phyloP scores from a whole-genome alignment of 2,329 filamentous ascomycete genomes.

The Coniochaeta ligniaria region DNA sequence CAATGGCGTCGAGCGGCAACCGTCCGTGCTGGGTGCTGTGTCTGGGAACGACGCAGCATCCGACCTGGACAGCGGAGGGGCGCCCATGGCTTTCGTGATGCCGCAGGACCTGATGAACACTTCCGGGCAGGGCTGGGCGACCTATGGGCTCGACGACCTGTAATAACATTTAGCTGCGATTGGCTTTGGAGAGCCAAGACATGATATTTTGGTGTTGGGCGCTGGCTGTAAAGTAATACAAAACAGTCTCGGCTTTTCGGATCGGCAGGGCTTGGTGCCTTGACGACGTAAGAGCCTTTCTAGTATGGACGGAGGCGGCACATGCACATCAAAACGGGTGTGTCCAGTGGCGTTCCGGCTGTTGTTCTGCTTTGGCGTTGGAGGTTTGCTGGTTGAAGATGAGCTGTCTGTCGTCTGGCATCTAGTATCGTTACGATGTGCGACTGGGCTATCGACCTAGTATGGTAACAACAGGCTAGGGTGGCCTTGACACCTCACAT shows the following conservation, averaged over 20 bases:
- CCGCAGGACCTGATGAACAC: neutral
- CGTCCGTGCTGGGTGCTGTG: neutral
- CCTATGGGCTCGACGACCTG: slow-evolving; percentile 19
- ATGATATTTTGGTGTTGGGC: slow-evolving; percentile 13
- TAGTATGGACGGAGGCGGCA: slow-evolving; percentile 13
- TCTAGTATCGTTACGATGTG: neutral
- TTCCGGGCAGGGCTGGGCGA: neutral
- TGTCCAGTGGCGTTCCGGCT: slow-evolving; percentile 19
- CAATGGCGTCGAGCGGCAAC: neutral
- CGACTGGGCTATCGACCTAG: neutral
- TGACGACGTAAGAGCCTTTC: neutral
- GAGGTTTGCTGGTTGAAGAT: neutral
- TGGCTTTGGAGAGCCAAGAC: slow-evolving; percentile 8
- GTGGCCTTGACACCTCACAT: neutral
- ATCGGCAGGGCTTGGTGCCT: neutral
- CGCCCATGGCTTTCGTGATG: neutral
- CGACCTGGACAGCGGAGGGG: neutral
- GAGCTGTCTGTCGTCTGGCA: neutral
- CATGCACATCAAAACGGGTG: slow-evolving; percentile 39
- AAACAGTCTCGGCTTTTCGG: neutral
- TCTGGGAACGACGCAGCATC: neutral
- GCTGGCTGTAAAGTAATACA: slow-evolving; percentile 10
- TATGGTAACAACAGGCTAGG: neutral
- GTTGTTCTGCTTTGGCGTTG: slow-evolving; percentile 8
- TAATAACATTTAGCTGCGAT: slow-evolving; percentile 28